Evolutionary conservation across 2,329 filamentous ascomycete genomes (phyloP).

Genomic region (Diaporthe velutina): DNA sequence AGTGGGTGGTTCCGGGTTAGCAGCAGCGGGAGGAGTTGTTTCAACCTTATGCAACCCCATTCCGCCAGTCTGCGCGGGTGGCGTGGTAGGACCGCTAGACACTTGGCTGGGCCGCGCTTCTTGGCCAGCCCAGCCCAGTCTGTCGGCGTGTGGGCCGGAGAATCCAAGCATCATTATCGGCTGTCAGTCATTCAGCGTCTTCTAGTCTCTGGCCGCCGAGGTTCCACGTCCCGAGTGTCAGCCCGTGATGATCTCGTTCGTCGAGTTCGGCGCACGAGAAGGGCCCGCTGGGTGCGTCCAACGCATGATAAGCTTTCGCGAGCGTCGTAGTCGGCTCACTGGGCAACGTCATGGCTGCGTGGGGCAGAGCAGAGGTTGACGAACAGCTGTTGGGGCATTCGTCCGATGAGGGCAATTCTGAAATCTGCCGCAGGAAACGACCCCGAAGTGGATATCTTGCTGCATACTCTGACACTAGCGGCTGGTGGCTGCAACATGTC

Average conservation of each 20-base stretch:
- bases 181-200: neutral
- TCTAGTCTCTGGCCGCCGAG: neutral
- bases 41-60: conserved; percentile 33
- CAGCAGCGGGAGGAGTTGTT: conserved; percentile 32
- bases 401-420: conserved; percentile 17
- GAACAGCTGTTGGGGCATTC: conserved; percentile 9
- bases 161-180: neutral
- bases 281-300: neutral
- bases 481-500: conserved; percentile 23
- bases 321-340: conserved; percentile 21
- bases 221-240: neutral
- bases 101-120: conserved; percentile 11
- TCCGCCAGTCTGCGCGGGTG: conserved; percentile 19
- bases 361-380: conserved; percentile 3
- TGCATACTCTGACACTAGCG: conserved; percentile 35
- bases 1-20: conserved; percentile 30
- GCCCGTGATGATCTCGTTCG: neutral
- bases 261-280: neutral
- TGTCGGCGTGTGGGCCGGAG: conserved; percentile 25
- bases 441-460: conserved; percentile 29
- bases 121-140: neutral
- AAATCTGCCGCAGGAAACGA: conserved; percentile 33
- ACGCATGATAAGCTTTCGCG: conserved; percentile 30
- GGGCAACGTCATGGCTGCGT: conserved; percentile 27
- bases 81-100: conserved; percentile 2